Percentiles rank a stretch among this genome's conserved stretches.
These are phyloP conservation scores for Ogataea pini DNA, from an alignment of 805 yeast species.

Conservation along the genomic window DNA sequence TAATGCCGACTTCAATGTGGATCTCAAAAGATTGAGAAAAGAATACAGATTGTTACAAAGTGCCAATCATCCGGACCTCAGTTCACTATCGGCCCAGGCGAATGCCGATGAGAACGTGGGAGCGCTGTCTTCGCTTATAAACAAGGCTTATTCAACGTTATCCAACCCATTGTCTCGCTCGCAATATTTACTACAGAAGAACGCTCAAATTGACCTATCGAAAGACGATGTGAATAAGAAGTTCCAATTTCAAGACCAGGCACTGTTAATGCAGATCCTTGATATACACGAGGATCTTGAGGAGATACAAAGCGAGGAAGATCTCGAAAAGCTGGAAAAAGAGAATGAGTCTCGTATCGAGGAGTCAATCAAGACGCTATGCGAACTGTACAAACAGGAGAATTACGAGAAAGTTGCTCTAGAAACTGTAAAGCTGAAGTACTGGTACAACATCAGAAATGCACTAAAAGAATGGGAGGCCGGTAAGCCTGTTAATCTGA, in stretches of 20 bases:
- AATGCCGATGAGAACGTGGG: conserved; percentile 27
- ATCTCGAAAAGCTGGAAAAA: conserved; percentile 49
- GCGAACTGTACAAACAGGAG: conserved; percentile 44
- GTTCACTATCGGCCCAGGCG: conserved; percentile 10
- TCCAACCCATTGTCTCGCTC: conserved; percentile 71
- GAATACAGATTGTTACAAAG: conserved; percentile 79
- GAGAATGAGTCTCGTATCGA: conserved; percentile 61
- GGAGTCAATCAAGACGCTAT: conserved; percentile 46
- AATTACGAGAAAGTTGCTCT: conserved; percentile 61
- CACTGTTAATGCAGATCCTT: conserved; percentile 70
- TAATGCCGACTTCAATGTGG: conserved; percentile 55
- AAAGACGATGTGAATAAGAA: conserved; percentile 55
- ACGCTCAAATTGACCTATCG: conserved; percentile 53
- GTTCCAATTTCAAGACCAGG: conserved; percentile 43
- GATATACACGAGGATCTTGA: conserved; percentile 85
- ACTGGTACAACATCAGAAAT: conserved; percentile 76
- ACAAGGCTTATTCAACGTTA: conserved; percentile 75
- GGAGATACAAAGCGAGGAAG: conserved; percentile 58
- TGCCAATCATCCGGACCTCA: conserved; percentile 77
- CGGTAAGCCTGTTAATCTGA: conserved; percentile 62
- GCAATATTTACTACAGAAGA: conserved; percentile 50
- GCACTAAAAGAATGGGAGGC: conserved; percentile 80
- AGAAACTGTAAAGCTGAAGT: conserved; percentile 72
- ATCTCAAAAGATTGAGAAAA: conserved; percentile 56
- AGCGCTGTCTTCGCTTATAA: conserved; percentile 54